phyloP scores from a whole-genome alignment of 495 filamentous ascomycete species.

The Penicillium nucicola region DNA sequence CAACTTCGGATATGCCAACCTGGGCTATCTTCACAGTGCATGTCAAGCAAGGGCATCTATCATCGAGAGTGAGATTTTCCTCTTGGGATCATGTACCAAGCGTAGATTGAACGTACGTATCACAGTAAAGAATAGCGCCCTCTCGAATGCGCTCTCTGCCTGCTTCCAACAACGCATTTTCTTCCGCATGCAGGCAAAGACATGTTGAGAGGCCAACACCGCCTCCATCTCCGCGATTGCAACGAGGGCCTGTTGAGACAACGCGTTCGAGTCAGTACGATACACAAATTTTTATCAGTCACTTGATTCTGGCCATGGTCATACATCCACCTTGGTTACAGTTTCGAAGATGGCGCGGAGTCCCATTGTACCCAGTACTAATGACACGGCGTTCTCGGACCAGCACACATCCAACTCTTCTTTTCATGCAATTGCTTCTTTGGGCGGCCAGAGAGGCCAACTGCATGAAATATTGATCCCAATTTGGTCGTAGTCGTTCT shows the following conservation, averaged over 20 bases:
- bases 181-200: constrained; percentile 92
- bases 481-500: constrained; percentile 80
- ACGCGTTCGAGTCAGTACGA: background rate
- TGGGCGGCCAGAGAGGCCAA: constrained; percentile 88
- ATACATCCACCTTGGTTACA: constrained; percentile 92
- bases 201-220: constrained; percentile 79
- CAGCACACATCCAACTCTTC: constrained; percentile 92
- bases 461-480: constrained; percentile 98
- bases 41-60: constrained; percentile 88
- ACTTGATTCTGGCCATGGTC: constrained; percentile 8
- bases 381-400: constrained; percentile 86
- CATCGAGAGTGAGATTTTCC: background rate
- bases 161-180: constrained; percentile 93
- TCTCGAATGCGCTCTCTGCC: constrained; percentile 84
- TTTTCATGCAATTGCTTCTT: constrained; percentile 96
- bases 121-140: constrained; percentile 81
- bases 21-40: constrained; percentile 97
- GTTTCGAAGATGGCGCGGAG: constrained; percentile 78
- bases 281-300: background rate
- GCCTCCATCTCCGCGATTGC: constrained; percentile 68
- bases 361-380: constrained; percentile 97
- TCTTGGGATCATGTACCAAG: background rate
- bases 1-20: constrained; percentile 91
- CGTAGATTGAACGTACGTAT: constrained; percentile 56
- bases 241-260: constrained; percentile 62